Evolutionary conservation across 192 early-diverging fungal species (phyloP).

Genomic region (Coemansia sp.): DNA sequence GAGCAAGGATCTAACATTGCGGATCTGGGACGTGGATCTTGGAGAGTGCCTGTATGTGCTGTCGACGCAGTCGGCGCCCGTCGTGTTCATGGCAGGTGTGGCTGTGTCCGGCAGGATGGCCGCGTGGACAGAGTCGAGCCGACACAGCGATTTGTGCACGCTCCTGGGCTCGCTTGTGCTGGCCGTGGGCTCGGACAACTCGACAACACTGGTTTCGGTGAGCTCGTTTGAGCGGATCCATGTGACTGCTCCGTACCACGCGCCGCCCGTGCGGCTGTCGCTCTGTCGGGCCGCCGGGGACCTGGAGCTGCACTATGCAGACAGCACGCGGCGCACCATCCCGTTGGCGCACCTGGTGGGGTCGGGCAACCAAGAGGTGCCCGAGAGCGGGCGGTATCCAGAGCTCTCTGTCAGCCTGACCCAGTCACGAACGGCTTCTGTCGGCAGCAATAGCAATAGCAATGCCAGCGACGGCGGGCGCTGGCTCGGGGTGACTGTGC

Average conservation of each 20-base stretch:
- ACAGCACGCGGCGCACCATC: slow-evolving; percentile 15
- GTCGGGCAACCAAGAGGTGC: background rate
- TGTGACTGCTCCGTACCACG: slow-evolving; percentile 30
- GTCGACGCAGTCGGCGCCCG: slow-evolving; percentile 40
- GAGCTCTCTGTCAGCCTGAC: background rate
- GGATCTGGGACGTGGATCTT: slow-evolving; percentile 31
- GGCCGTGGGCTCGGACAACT: slow-evolving; percentile 32
- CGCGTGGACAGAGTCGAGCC: slow-evolving; percentile 20
- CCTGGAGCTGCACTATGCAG: slow-evolving; percentile 24
- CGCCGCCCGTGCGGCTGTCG: slow-evolving; percentile 11
- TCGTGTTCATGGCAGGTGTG: slow-evolving; percentile 14
- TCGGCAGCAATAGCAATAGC: no score
- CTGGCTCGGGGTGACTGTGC: slow-evolving; percentile 5
- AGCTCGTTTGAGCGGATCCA: slow-evolving; percentile 25
- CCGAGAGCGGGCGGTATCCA: background rate
- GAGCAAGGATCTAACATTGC: slow-evolving; percentile 44
- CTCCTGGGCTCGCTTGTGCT: slow-evolving; percentile 31
- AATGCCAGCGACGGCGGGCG: background rate
- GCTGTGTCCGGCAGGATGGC: slow-evolving; percentile 4
- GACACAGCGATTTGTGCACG: slow-evolving; percentile 3
- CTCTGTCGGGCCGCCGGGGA: slow-evolving; percentile 15
- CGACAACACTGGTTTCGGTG: slow-evolving; percentile 30
- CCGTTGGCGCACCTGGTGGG: slow-evolving; percentile 11
- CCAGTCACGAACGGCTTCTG: no score
- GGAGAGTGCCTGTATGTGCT: slow-evolving; percentile 25